phyloP scores from a whole-genome alignment of 805 yeast species.

The Metschnikowia lunata region DNA sequence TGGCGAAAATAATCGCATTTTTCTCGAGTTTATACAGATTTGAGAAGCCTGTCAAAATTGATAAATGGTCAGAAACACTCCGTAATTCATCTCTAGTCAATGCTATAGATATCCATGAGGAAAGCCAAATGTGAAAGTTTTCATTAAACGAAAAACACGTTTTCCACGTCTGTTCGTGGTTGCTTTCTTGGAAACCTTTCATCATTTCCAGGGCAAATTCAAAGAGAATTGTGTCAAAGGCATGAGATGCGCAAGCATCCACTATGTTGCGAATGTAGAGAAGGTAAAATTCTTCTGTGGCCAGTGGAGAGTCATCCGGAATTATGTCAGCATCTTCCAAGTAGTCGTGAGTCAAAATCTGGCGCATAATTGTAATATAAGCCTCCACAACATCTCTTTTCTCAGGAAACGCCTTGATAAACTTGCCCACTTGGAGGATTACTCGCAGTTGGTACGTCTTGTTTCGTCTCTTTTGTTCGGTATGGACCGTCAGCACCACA shows the following conservation, averaged over 20 bases:
- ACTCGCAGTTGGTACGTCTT: conserved; percentile 57
- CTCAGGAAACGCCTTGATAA: conserved; percentile 33
- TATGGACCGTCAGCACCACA: conserved; percentile 43
- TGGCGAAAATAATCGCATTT: conserved; percentile 38
- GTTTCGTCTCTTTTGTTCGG: conserved; percentile 67
- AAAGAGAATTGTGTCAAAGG: conserved; percentile 18
- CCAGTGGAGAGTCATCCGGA: conserved; percentile 22
- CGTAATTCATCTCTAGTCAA: background rate
- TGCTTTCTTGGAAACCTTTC: conserved; percentile 20
- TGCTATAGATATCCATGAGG: conserved; percentile 1
- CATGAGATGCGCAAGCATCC: conserved; percentile 5
- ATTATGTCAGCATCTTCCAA: conserved; percentile 25
- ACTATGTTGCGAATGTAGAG: conserved; percentile 27
- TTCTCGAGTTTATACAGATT: conserved; percentile 20
- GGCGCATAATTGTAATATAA: conserved; percentile 34
- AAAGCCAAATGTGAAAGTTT: conserved; percentile 22
- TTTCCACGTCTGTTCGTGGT: conserved; percentile 53
- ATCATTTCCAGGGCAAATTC: conserved; percentile 26
- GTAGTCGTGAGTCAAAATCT: conserved; percentile 35
- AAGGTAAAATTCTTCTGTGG: conserved; percentile 45
- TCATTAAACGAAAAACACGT: conserved; percentile 47
- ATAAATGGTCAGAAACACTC: conserved; percentile 6
- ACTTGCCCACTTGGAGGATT: conserved; percentile 50
- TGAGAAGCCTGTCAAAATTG: conserved; percentile 18
- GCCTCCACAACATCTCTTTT: conserved; percentile 34